Evolutionary conservation across 345 rosid species (phyloP), one percentile per base, ranked within the genome.

Genomic region (Ceriops zippeliana): DNA sequence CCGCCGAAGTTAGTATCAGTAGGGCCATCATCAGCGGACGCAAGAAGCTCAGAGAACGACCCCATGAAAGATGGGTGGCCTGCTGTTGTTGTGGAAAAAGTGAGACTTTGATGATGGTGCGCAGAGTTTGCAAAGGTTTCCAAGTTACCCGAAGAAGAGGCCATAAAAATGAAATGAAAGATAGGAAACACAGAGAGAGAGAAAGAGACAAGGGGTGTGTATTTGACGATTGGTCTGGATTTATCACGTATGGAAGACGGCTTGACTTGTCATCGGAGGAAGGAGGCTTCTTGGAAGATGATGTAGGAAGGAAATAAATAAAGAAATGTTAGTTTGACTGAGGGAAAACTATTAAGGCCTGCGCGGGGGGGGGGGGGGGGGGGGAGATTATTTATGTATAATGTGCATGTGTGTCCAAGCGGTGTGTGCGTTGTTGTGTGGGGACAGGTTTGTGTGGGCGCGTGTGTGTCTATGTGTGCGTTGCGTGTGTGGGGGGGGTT

Each of bases 1-100:
- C 31, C 26, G 30, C 15, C 24, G 26, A 35, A 2, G 47, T 19
- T 19, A 58, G 20, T 28, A 35, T 5, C 37, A 9, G n/a, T 27
- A 67, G 64, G 60, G 61, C 72, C 74, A 28, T 74, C 79, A 58
- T 65, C 79, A 65, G 72, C 67, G 5, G 82, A 83, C 22, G 78
- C 79, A 35, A 85, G 92, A 52, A 79, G 88, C 73, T 81, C 83
- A 34, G 90, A 78, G 83, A 86, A 88, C 63, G 92, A 49, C 68
- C 69, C 54, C 85, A 78, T 80, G 82, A 79, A 76, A 42, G 79
- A 52, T 24, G 54, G 32, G 57, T 74, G 17, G 49, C 49, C 49
- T 0, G 49, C 13, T 42, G 49, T 2, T 13, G 49, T 66, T 0
- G 76, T 8, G 0, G 85, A 75, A 72, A 81, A 80, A 54, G 58